Percentiles rank a stretch among this genome's conserved stretches.
Evolutionary conservation across 2,329 filamentous ascomycete species (phyloP).

Genomic region (Colletotrichum sidae): DNA sequence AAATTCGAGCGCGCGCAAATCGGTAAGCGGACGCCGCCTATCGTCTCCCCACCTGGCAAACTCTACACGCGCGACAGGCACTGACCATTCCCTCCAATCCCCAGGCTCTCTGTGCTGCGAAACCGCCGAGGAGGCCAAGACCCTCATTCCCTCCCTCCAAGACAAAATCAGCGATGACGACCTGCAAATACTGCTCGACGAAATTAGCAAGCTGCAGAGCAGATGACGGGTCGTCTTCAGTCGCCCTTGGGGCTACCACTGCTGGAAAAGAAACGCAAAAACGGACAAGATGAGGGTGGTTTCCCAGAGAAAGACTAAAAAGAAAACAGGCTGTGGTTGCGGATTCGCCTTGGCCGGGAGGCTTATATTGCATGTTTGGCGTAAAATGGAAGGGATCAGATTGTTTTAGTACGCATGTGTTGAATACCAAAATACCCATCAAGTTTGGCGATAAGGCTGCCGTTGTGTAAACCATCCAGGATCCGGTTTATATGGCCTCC

Average conservation of each 20-base stretch:
- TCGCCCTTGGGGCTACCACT: neutral
- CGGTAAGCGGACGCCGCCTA: conserved; percentile 63
- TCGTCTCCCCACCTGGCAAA: conserved; percentile 1
- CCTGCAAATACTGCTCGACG: conserved; percentile 86
- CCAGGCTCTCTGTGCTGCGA: conserved; percentile 92
- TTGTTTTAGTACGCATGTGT: conserved; percentile 35
- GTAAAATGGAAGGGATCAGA: conserved; percentile 34
- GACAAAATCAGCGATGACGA: conserved; percentile 94
- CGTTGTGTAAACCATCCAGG: too few relatives aligned
- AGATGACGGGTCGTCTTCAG: conserved; percentile 35
- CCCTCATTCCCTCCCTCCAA: conserved; percentile 87
- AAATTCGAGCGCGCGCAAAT: conserved; percentile 95
- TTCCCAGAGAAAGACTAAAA: conserved; percentile 14
- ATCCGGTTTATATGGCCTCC: too few relatives aligned
- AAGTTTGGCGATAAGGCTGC: conserved; percentile 18
- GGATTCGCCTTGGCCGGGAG: conserved; percentile 27
- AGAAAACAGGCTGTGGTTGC: neutral
- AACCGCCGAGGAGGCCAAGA: conserved; percentile 94
- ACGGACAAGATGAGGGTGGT: neutral
- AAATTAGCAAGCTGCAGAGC: conserved; percentile 83
- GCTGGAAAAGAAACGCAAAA: neutral
- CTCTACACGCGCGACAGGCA: neutral
- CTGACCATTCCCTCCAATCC: conserved; percentile 8
- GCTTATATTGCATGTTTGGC: conserved; percentile 37
- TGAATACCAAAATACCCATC: conserved; percentile 38